phyloP scores from a whole-genome alignment of 1,284 basidiomycete genomes.

The Cryptococcus depauperatus region DNA sequence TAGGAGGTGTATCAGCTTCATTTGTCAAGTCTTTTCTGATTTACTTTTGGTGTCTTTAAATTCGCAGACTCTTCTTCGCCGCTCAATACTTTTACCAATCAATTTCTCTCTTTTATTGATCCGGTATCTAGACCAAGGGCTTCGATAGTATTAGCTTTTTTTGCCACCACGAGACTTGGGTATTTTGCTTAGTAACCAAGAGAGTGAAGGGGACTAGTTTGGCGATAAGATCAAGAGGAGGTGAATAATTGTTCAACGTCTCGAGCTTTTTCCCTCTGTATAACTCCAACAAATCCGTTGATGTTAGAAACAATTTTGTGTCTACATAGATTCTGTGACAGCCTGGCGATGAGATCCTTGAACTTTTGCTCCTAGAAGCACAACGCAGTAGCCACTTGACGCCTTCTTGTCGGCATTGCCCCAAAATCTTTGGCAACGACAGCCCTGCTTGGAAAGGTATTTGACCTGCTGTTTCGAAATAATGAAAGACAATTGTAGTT shows the following conservation, averaged over 20 bases:
- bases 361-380: too few species aligned
- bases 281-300: slow-evolving; percentile 49
- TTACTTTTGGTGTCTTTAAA: slow-evolving; percentile 55
- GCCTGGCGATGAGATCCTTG: too few species aligned
- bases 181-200: slow-evolving; percentile 7
- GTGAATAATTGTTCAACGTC: slow-evolving; percentile 35
- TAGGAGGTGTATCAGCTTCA: slow-evolving; percentile 12
- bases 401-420: too few species aligned
- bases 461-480: too few species aligned
- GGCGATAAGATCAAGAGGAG: slow-evolving; percentile 38
- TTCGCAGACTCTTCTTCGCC: slow-evolving; percentile 56
- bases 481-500: too few species aligned
- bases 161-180: slow-evolving; percentile 17
- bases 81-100: slow-evolving; percentile 51
- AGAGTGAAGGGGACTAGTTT: slow-evolving; percentile 34
- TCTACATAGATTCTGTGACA: too few species aligned
- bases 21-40: background rate
- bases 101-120: slow-evolving; percentile 19
- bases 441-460: too few species aligned
- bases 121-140: slow-evolving; percentile 9
- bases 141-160: slow-evolving; percentile 16
- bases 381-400: too few species aligned
- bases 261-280: slow-evolving; percentile 46
- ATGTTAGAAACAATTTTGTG: slow-evolving; percentile 2
- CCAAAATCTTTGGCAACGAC: too few species aligned